Percentiles rank a stretch among this genome's conserved stretches.
Conservation (phyloP, 371 early-diverging fungal species). For the Mucor saturninus region DNA sequence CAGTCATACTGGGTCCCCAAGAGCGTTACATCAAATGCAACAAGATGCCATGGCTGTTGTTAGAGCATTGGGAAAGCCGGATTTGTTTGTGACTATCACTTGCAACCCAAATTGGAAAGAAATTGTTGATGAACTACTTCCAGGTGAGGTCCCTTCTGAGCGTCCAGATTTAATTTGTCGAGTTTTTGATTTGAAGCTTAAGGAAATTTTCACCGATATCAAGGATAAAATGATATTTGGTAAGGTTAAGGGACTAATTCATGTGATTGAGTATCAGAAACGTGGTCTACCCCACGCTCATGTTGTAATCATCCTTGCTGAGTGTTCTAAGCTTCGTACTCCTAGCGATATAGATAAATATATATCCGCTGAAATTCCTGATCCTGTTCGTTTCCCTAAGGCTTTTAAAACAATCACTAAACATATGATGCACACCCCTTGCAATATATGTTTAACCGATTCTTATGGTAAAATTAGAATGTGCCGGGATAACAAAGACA, state of each 20-base stretch:
- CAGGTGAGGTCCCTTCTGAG: slow-evolving; percentile 20
- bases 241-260: not conserved
- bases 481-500: too few relatives aligned
- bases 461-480: too few relatives aligned
- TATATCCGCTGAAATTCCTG: slow-evolving; percentile 9
- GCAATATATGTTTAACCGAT: too few relatives aligned
- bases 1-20: too few relatives aligned
- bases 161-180: slow-evolving; percentile 23
- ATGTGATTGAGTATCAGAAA: slow-evolving; percentile 17
- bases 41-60: too few relatives aligned
- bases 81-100: slow-evolving; percentile 42
- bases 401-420: too few relatives aligned
- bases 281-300: not conserved
- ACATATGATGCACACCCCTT: too few relatives aligned
- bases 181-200: slow-evolving; percentile 32
- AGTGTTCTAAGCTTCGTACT: not conserved
- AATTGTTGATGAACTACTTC: slow-evolving; percentile 20
- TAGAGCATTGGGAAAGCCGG: too few relatives aligned
- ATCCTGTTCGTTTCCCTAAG: not conserved
- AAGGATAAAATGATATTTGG: slow-evolving; percentile 9
- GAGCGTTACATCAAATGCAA: too few relatives aligned
- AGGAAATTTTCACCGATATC: not conserved
- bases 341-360: not conserved
- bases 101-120: slow-evolving; percentile 40
- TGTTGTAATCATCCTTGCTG: slow-evolving; percentile 3